Conservation (phyloP, 768 basidiomycete genomes). For the Lentinula detonsa region DNA sequence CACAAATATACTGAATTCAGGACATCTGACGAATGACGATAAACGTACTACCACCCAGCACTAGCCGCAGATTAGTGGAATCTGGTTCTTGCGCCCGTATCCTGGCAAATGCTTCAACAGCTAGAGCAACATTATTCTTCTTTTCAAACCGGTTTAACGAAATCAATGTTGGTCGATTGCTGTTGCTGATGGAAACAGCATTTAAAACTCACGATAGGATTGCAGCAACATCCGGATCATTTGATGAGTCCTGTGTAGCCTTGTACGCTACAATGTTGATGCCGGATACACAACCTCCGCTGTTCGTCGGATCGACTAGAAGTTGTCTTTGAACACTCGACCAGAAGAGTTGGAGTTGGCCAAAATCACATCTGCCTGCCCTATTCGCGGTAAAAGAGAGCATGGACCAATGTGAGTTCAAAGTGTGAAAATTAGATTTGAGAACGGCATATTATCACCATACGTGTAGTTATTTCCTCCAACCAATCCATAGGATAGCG, state of each 20-base stretch:
- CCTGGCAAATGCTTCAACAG: constrained; percentile 63
- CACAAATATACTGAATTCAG: neutral
- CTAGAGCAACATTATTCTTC: constrained; percentile 88
- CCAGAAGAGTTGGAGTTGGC: constrained; percentile 91
- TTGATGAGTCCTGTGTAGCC: constrained; percentile 26
- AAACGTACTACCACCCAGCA: constrained; percentile 60
- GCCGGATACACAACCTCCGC: constrained; percentile 91
- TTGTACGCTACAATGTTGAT: constrained; percentile 80
- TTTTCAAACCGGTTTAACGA: constrained; percentile 93
- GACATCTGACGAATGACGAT: neutral
- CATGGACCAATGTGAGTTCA: neutral
- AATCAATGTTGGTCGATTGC: constrained; percentile 66
- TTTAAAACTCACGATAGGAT: constrained; percentile 49
- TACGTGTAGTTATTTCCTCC: constrained; percentile 46
- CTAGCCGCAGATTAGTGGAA: constrained; percentile 49
- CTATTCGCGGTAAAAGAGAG: constrained; percentile 29
- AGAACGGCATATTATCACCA: neutral
- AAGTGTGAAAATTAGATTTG: neutral
- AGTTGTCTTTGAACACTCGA: constrained; percentile 71
- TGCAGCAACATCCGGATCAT: constrained; percentile 45
- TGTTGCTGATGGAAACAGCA: constrained; percentile 17
- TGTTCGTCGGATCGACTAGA: constrained; percentile 54
- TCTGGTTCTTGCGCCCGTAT: constrained; percentile 28
- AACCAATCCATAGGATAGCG: constrained; percentile 85
- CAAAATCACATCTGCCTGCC: constrained; percentile 84